Percentiles rank a stretch among this genome's conserved stretches.
Evolutionary conservation across 2,329 filamentous ascomycete genomes (phyloP).

Genomic region (Phaeosphaeriaceae sp.): DNA sequence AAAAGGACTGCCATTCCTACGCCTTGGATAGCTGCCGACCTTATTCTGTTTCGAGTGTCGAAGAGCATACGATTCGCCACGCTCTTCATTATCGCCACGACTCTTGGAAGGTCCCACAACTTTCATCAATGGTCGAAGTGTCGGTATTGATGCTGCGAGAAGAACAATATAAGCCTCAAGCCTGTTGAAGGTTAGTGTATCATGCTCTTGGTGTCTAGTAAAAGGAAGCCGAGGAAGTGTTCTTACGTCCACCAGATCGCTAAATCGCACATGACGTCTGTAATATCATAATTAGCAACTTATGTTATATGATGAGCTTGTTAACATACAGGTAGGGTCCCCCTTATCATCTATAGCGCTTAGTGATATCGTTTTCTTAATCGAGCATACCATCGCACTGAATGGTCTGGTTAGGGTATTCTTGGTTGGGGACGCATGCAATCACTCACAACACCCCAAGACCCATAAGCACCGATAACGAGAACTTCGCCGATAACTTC

Average conservation of each 20-base stretch:
- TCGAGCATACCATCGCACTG: conserved; percentile 4
- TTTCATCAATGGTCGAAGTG: conserved; percentile 1
- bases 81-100: too few species aligned
- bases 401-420: neutral
- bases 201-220: neutral
- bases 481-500: neutral
- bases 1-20: neutral
- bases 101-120: neutral
- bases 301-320: neutral
- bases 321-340: conserved; percentile 2
- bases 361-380: neutral
- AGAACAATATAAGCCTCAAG: conserved; percentile 4
- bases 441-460: conserved; percentile 4
- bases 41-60: neutral
- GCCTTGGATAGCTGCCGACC: neutral
- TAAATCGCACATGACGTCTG: conserved; percentile 3
- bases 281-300: neutral
- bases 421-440: neutral
- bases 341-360: conserved; percentile 3
- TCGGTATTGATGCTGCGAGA: conserved; percentile 2
- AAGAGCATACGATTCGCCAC: too few species aligned
- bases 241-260: conserved; percentile 3
- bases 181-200: neutral
- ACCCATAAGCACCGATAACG: conserved; percentile 1
- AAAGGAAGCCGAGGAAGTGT: neutral